Evolutionary conservation across 306 rosid species (phyloP).

Genomic region (Clitoria ternatea): DNA sequence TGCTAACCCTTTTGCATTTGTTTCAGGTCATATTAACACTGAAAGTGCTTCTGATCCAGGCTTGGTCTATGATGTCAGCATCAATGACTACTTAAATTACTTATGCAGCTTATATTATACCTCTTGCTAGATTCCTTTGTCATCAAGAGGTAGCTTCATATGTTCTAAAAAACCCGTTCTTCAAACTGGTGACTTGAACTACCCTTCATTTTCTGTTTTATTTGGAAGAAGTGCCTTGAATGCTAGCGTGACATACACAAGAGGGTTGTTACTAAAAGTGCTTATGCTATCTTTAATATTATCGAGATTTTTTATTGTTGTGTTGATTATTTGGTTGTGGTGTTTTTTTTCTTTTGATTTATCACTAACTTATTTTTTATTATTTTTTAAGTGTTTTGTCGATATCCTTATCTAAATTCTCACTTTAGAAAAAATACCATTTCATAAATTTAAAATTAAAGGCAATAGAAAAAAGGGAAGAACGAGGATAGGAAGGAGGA

Average conservation of each 20-base stretch:
- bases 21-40: slow-evolving; percentile 75
- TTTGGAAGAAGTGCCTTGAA: slow-evolving; percentile 19
- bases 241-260: slow-evolving; percentile 45
- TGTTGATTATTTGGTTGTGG: too few relatives aligned
- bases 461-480: too few relatives aligned
- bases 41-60: slow-evolving; percentile 69
- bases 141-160: slow-evolving; percentile 33
- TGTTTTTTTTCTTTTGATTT: too few relatives aligned
- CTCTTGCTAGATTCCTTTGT: slow-evolving; percentile 46
- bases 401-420: too few relatives aligned
- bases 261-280: slow-evolving; percentile 55
- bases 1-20: slow-evolving; percentile 59
- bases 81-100: slow-evolving; percentile 46
- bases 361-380: too few relatives aligned
- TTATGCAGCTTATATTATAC: slow-evolving; percentile 56
- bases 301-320: too few relatives aligned
- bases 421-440: too few relatives aligned
- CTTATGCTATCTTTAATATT: too few relatives aligned
- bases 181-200: slow-evolving; percentile 52
- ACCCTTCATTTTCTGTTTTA: slow-evolving; percentile 65
- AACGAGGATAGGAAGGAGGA: too few relatives aligned
- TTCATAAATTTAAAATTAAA: too few relatives aligned
- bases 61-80: slow-evolving; percentile 50
- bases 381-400: too few relatives aligned
- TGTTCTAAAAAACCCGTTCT: slow-evolving; percentile 34